A percentile compares a stretch with the other conserved stretches of the same genome.
Evolutionary conservation across 1,284 basidiomycete genomes (phyloP).

Genomic region (Puccinia novopanici): DNA sequence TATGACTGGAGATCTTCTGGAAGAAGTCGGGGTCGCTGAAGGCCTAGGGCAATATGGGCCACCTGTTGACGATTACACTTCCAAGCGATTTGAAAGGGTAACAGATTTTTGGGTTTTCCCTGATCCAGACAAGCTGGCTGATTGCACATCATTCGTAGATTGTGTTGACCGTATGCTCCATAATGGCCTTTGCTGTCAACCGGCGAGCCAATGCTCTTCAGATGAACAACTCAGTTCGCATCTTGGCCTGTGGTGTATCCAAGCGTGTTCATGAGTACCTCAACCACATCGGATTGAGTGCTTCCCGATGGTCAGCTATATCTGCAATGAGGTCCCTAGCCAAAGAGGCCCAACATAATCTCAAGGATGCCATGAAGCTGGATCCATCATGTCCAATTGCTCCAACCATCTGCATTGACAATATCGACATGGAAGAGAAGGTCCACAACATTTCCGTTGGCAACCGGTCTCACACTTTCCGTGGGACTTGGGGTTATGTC

Average conservation of each 20-base stretch:
- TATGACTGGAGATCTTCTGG: too few species aligned
- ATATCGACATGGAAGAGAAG: conserved; percentile 15
- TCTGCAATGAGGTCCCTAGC: background rate
- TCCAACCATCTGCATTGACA: conserved; percentile 15
- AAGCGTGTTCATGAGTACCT: conserved; percentile 1
- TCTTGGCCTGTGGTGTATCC: conserved; percentile 6
- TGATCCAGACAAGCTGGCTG: too few species aligned
- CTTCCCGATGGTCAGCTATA: background rate
- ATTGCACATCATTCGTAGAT: background rate
- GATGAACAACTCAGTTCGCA: background rate
- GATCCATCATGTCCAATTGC: background rate
- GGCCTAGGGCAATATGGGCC: too few species aligned
- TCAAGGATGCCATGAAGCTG: background rate
- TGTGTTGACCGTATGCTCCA: background rate
- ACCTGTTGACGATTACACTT: too few species aligned
- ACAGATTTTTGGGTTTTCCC: too few species aligned
- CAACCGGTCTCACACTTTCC: background rate
- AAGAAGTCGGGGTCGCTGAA: background rate
- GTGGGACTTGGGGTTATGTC: conserved; percentile 3
- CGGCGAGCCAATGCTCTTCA: background rate
- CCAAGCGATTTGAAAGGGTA: too few species aligned
- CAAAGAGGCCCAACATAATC: too few species aligned
- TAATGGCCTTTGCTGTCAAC: background rate
- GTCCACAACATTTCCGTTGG: background rate
- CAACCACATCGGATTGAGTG: background rate